Conservation (phyloP, 768 basidiomycete genomes). For the Boletus speciosus region DNA sequence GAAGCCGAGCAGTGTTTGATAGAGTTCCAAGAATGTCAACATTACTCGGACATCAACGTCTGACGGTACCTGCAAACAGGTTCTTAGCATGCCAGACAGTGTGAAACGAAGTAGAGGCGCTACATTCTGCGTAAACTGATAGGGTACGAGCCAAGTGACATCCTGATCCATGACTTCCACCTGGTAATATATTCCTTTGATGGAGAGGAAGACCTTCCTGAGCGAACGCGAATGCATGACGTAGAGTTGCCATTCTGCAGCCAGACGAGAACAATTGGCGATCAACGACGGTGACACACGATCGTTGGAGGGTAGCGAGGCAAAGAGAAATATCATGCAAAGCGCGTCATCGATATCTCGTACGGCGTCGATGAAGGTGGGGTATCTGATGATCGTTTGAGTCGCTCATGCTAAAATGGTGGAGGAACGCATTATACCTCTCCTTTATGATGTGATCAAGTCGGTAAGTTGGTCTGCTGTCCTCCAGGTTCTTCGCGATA, state of each 20-base stretch:
- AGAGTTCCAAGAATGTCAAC: slow-evolving; percentile 96
- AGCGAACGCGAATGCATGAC: slow-evolving; percentile 83
- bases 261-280: slow-evolving; percentile 85
- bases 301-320: slow-evolving; percentile 83
- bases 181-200: slow-evolving; percentile 98
- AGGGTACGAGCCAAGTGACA: slow-evolving; percentile 95
- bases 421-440: slow-evolving; percentile 49
- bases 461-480: slow-evolving; percentile 86
- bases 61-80: slow-evolving; percentile 64
- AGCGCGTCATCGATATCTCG: slow-evolving; percentile 97
- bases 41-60: slow-evolving; percentile 98
- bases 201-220: slow-evolving; percentile 90
- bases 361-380: slow-evolving; percentile 92
- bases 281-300: slow-evolving; percentile 80
- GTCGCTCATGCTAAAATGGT: background rate
- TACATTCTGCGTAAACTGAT: slow-evolving; percentile 95
- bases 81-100: slow-evolving; percentile 5
- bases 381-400: slow-evolving; percentile 61
- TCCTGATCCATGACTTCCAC: slow-evolving; percentile 91
- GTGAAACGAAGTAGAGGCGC: slow-evolving; percentile 22
- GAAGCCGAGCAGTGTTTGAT: slow-evolving; percentile 94
- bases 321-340: slow-evolving; percentile 92
- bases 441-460: slow-evolving; percentile 98
- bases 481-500: slow-evolving; percentile 88
- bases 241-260: slow-evolving; percentile 96